These are phyloP conservation scores for Xylaria sp. DNA, from an alignment of 2,329 filamentous ascomycete genomes.

Conservation along the genomic window DNA sequence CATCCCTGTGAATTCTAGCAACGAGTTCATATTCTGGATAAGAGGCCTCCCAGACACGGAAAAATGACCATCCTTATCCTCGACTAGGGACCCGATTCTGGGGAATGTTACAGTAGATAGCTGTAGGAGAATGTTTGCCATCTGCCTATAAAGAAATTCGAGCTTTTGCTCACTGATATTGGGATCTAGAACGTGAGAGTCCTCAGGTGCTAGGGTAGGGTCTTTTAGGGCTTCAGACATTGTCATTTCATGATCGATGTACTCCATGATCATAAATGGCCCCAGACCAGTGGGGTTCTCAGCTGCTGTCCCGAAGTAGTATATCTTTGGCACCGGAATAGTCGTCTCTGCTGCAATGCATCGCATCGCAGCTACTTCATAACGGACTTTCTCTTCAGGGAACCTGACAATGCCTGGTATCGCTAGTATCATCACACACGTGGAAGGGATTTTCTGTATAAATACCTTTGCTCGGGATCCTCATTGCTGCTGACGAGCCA, in stretches of 20 bases:
- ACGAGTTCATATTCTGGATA: conserved; percentile 49
- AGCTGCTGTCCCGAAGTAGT: conserved; percentile 38
- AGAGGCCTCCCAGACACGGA: conserved; percentile 44
- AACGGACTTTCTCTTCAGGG: conserved; percentile 44
- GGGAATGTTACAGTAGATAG: conserved; percentile 43
- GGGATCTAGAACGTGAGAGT: conserved; percentile 41
- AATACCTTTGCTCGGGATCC: conserved; percentile 37
- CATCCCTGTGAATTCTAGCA: conserved; percentile 34
- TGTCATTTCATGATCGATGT: conserved; percentile 39
- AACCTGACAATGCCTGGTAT: conserved; percentile 25
- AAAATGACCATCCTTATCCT: conserved; percentile 36
- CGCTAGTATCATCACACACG: neutral
- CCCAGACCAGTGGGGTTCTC: conserved; percentile 44
- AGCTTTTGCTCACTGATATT: conserved; percentile 43
- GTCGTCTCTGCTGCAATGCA: conserved; percentile 42
- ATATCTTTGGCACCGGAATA: conserved; percentile 44
- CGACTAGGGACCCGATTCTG: conserved; percentile 46
- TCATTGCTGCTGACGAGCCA: conserved; percentile 41
- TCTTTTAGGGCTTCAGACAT: conserved; percentile 32
- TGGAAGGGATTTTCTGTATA: neutral
- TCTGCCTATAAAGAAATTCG: conserved; percentile 44
- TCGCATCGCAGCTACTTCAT: conserved; percentile 45
- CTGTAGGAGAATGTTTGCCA: conserved; percentile 48
- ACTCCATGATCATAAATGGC: conserved; percentile 48
- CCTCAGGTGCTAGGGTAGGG: neutral